A percentile compares a stretch with the other conserved stretches of the same genome.
These are phyloP conservation scores for Phytophthora uliginosa DNA, from an alignment of 352 stramenopile genomes.

Conservation along the genomic window DNA sequence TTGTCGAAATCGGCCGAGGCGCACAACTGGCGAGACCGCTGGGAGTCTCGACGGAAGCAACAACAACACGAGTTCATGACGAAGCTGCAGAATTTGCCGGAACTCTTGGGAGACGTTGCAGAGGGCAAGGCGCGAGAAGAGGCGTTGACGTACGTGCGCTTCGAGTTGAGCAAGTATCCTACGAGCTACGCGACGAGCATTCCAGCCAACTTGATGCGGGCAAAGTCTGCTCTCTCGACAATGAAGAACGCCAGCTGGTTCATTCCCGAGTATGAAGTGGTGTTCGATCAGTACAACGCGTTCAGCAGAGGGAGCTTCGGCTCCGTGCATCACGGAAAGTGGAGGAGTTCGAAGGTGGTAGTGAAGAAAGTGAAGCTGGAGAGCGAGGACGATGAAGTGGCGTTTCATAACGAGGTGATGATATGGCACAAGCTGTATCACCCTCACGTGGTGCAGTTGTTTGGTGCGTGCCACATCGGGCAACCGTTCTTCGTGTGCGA, in stretches of 20 bases:
- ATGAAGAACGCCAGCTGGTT: constrained; percentile 22
- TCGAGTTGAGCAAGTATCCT: constrained; percentile 14
- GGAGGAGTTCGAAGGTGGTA: constrained; percentile 23
- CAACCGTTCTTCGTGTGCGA: constrained; percentile 8
- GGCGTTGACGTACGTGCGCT: constrained; percentile 8
- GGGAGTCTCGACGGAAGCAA: not conserved
- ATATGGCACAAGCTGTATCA: not conserved
- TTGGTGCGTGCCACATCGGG: not conserved
- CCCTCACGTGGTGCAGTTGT: not conserved
- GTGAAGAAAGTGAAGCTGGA: constrained; percentile 26
- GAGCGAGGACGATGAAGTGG: not conserved
- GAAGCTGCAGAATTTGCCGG: constrained; percentile 3
- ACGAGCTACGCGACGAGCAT: not conserved
- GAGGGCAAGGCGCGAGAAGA: not conserved
- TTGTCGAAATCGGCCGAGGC: not conserved
- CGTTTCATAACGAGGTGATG: constrained; percentile 3
- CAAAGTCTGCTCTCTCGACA: too few species aligned
- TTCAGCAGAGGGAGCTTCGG: constrained; percentile 29
- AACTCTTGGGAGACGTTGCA: not conserved
- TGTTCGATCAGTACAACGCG: constrained; percentile 23
- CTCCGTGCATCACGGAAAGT: constrained; percentile 24
- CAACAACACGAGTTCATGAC: not conserved
- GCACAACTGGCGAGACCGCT: constrained; percentile 14
- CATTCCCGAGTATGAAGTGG: constrained; percentile 32
- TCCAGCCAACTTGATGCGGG: too few species aligned